Conservation (phyloP, 345 rosid genomes). For the Stellera chamaejasme region DNA sequence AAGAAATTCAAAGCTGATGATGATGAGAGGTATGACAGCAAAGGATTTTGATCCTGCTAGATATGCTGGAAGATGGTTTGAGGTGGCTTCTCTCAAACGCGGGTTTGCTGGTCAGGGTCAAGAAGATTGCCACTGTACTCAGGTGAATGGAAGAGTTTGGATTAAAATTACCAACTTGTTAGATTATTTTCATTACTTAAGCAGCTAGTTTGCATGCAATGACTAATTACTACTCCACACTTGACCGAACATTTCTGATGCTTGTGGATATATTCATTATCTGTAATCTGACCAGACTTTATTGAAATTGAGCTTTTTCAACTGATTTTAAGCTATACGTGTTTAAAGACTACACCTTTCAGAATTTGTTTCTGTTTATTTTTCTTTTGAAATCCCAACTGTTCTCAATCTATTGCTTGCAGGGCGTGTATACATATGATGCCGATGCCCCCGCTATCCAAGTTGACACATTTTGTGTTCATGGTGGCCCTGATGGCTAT, state of each 20-base stretch:
- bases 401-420: slow-evolving; percentile 16
- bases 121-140: slow-evolving; percentile 98
- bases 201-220: background rate
- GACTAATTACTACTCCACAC: background rate
- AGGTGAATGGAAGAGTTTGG: slow-evolving; percentile 33
- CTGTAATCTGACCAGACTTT: background rate
- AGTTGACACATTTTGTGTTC: slow-evolving; percentile 93
- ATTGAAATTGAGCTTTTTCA: background rate
- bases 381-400: slow-evolving; percentile 1
- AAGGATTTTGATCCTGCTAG: slow-evolving; percentile 75
- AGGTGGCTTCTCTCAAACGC: slow-evolving; percentile 92
- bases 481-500: slow-evolving; percentile 91
- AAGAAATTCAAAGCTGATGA: slow-evolving; percentile 51
- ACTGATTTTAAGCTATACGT: background rate
- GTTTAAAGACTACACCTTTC: background rate
- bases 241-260: background rate
- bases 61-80: slow-evolving; percentile 96
- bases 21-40: slow-evolving; percentile 93
- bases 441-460: slow-evolving; percentile 55
- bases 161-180: background rate
- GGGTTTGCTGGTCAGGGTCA: slow-evolving; percentile 98
- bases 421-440: slow-evolving; percentile 83
- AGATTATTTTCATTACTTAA: slow-evolving; percentile 3
- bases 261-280: no score
- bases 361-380: slow-evolving; percentile 2